Base-by-base conservation (phyloP, 768 basidiomycete species). In the Tylopilus subfusipes region DNA sequence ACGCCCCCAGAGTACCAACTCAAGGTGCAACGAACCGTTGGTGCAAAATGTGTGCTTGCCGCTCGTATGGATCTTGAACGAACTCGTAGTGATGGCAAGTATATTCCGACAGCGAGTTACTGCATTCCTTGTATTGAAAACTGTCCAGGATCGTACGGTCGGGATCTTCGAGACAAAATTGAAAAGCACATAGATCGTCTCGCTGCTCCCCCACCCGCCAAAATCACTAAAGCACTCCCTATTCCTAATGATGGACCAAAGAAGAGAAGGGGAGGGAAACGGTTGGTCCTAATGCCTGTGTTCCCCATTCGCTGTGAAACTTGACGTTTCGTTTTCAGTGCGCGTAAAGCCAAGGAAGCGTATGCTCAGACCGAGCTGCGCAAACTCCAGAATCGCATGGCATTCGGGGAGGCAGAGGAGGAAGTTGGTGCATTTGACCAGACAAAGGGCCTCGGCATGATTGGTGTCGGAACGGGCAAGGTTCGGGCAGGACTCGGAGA, bases 401-500 rank as follows among this genome's bases (percentile, higher is more conserved):
- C 78, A 52, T 98, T 99, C 63, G 97, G 96, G 39, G 87, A 96
- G 71, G 88, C 87, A 1, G 97, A 98, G 66, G 88, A 95, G 65
- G 97, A 99, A 70, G 90, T 95, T 42, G 96, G 94, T 18, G 91
- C 94, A 30, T 95, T 93, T 62, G 97, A 97, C 74, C 86, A 98
- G 75, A 95, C 94, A n/a, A 91, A 93, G 76, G 97, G 97, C 6
- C 72, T 98, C 68, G 97, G 97, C 56, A 98, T 99, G 95, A 91
- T 98, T 57, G 93, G 94, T 36, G 79, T 79, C 50, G 78, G 84
- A 18, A 86, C 88, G 7, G 97, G 97, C 22, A 91, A 93, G 70
- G 89, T 99, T 48, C 79, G 97, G 50, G 93, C 93, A 13, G 86
- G 87, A 27, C 70, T 84, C 48, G 93, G 89, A 49, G 95, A 98